Conservation (phyloP, 163 green algal species). For the Scenedesmus sp. region DNA sequence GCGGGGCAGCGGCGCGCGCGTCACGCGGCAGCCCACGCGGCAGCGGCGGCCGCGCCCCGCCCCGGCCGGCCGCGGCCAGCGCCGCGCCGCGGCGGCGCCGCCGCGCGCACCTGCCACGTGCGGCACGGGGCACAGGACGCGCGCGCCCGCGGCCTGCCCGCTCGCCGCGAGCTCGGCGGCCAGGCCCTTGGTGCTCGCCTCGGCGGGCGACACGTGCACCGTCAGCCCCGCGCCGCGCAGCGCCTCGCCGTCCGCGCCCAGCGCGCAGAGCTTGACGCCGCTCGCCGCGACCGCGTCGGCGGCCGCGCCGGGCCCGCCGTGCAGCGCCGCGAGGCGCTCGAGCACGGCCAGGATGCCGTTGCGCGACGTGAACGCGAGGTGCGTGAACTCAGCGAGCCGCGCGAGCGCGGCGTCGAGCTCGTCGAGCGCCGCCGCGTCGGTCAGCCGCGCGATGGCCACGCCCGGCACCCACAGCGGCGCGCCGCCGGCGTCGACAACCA, state of each 20-base stretch:
- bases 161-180: conserved; percentile 62
- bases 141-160: conserved; percentile 51
- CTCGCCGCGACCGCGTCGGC: conserved; percentile 32
- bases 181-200: conserved; percentile 72
- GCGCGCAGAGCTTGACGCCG: conserved; percentile 58
- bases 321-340: conserved; percentile 33
- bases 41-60: neutral
- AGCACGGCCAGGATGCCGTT: conserved; percentile 62
- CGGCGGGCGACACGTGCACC: conserved; percentile 55
- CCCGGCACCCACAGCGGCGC: conserved; percentile 57
- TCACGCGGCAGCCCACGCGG: neutral
- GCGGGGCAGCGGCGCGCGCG: neutral
- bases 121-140: conserved; percentile 73
- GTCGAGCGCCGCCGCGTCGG: conserved; percentile 19
- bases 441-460: conserved; percentile 52
- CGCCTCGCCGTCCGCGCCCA: conserved; percentile 67
- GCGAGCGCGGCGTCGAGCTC: conserved; percentile 43
- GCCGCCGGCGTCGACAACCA: conserved; percentile 55
- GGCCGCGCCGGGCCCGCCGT: conserved; percentile 26
- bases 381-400: conserved; percentile 44
- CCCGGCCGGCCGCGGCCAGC: neutral
- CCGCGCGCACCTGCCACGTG: conserved; percentile 55
- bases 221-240: conserved; percentile 50
- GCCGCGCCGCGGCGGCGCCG: neutral
- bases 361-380: conserved; percentile 68